These are phyloP conservation scores for Fusarium humuli DNA, from an alignment of 2,329 filamentous ascomycete species.

Conservation along the genomic window DNA sequence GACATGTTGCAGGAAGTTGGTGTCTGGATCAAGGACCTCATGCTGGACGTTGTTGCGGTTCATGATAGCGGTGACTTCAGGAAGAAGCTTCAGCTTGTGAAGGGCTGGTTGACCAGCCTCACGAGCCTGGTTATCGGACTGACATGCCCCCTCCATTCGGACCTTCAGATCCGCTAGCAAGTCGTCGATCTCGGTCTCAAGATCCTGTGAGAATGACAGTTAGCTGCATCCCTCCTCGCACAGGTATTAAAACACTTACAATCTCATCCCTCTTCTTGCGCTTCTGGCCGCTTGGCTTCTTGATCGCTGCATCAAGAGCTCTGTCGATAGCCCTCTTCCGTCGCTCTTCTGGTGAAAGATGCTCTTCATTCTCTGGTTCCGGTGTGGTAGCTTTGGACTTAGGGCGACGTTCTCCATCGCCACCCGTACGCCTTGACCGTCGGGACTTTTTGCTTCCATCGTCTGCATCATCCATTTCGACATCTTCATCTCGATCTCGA, in stretches of 20 bases:
- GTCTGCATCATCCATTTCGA: slow-evolving; percentile 59
- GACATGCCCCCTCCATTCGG: slow-evolving; percentile 90
- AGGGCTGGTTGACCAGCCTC: slow-evolving; percentile 82
- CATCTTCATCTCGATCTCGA: slow-evolving; percentile 62
- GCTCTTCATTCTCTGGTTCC: slow-evolving; percentile 78
- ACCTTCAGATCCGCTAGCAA: slow-evolving; percentile 89
- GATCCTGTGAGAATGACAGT: slow-evolving; percentile 67
- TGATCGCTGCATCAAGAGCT: slow-evolving; percentile 88
- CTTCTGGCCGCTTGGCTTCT: slow-evolving; percentile 75
- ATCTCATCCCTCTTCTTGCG: slow-evolving; percentile 88
- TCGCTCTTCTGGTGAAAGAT: slow-evolving; percentile 85
- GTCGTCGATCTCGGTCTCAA: slow-evolving; percentile 90
- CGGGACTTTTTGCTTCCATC: slow-evolving; percentile 58
- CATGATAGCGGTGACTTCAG: slow-evolving; percentile 87
- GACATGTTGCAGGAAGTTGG: slow-evolving; percentile 92
- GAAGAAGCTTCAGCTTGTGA: slow-evolving; percentile 93
- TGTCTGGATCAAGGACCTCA: slow-evolving; percentile 91
- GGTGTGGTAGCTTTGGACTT: slow-evolving; percentile 59
- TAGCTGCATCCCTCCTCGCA: slow-evolving; percentile 20
- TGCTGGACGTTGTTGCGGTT: slow-evolving; percentile 89
- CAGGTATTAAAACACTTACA: slow-evolving; percentile 61
- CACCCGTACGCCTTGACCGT: slow-evolving; percentile 60
- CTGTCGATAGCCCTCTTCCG: slow-evolving; percentile 85
- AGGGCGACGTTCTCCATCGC: slow-evolving; percentile 61
- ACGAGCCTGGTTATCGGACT: slow-evolving; percentile 86